These are phyloP conservation scores for Malus fusca DNA, from an alignment of 306 rosid species.

Conservation along the genomic window DNA sequence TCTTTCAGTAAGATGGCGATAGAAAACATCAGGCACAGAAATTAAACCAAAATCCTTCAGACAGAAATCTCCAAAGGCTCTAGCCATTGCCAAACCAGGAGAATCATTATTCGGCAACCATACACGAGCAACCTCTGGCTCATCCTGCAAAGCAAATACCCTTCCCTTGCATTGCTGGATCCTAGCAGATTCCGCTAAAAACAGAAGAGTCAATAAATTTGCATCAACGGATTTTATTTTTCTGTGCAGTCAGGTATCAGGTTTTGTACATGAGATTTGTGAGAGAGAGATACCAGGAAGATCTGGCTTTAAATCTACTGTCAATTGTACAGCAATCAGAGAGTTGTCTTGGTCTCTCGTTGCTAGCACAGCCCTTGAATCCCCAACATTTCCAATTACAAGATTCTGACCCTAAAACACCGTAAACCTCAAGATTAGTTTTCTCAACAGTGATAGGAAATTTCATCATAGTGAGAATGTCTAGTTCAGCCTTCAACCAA, in stretches of 20 bases:
- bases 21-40: constrained; percentile 43
- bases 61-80: constrained; percentile 58
- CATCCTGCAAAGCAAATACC: constrained; percentile 55
- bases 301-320: constrained; percentile 52
- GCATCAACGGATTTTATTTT: not conserved
- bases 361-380: constrained; percentile 49
- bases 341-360: constrained; percentile 32
- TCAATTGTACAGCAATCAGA: constrained; percentile 38
- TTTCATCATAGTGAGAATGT: not conserved
- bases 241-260: not conserved
- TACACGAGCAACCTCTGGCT: constrained; percentile 56
- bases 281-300: constrained; percentile 36
- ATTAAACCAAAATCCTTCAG: constrained; percentile 54
- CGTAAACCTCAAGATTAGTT: not conserved
- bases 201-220: constrained; percentile 1
- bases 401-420: constrained; percentile 33
- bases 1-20: constrained; percentile 30
- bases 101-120: constrained; percentile 53
- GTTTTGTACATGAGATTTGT: not conserved
- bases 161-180: constrained; percentile 53
- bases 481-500: not conserved
- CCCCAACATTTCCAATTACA: constrained; percentile 47
- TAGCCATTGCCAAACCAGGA: constrained; percentile 59
- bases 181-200: constrained; percentile 49
- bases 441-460: not conserved